A percentile compares a stretch with the other conserved stretches of the same genome.
Evolutionary conservation across 2,329 filamentous ascomycete species (phyloP).

Genomic region (Fusarium virguliforme): DNA sequence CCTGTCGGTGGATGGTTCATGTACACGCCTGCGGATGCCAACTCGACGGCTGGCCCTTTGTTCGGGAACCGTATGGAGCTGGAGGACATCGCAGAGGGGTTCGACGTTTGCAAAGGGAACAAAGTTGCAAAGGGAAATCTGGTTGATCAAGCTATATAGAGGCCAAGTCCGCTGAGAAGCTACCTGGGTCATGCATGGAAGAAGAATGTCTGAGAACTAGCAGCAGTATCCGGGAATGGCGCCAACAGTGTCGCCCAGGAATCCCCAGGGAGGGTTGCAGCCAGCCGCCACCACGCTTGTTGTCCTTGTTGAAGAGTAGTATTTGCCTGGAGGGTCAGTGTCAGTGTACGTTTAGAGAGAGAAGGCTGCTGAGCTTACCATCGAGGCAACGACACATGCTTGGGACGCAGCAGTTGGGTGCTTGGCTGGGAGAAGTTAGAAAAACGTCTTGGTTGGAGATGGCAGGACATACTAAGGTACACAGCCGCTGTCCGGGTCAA

Average conservation of each 20-base stretch:
- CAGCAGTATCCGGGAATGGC: conserved; percentile 41
- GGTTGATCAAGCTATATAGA: conserved; percentile 10
- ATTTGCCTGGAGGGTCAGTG: conserved; percentile 16
- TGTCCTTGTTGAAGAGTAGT: conserved; percentile 40
- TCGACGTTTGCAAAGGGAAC: conserved; percentile 19
- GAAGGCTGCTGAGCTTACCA: conserved; percentile 8
- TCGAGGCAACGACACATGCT: conserved; percentile 38
- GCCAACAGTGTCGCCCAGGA: conserved; percentile 26
- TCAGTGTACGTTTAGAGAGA: no score
- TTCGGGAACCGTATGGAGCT: conserved; percentile 48
- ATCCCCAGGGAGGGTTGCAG: conserved; percentile 38
- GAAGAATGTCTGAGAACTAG: conserved; percentile 1
- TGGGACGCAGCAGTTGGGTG: conserved; percentile 37
- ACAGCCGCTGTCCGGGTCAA: conserved; percentile 31
- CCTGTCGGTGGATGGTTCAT: conserved; percentile 61
- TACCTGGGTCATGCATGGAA: background rate
- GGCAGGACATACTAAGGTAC: conserved; percentile 25
- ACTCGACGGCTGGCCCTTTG: conserved; percentile 34
- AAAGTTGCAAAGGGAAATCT: background rate
- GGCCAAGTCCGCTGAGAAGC: background rate
- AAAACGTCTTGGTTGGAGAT: accelerated
- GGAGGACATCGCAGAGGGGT: conserved; percentile 29
- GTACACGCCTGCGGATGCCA: conserved; percentile 56
- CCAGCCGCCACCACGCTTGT: conserved; percentile 24
- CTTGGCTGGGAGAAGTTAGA: conserved; percentile 28